Evolutionary conservation across 139 green algal genomes (phyloP).

Genomic region (Chlamydomonas urium): DNA sequence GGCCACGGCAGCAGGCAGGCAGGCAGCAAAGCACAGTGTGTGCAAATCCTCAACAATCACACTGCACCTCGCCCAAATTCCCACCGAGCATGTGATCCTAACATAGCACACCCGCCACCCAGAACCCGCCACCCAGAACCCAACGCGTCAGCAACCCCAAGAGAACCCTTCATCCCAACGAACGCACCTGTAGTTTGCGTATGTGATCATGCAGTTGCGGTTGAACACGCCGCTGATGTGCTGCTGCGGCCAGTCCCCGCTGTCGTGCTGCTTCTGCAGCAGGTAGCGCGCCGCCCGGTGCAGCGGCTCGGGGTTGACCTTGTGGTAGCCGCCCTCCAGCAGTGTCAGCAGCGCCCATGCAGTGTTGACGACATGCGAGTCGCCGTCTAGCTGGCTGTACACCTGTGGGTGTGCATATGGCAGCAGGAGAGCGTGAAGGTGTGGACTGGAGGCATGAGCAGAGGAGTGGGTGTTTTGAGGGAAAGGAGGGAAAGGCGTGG

Average conservation of each 20-base stretch:
- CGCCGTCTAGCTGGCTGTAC: conserved; percentile 82
- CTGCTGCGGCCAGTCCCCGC: conserved; percentile 97
- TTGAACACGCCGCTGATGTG: conserved; percentile 99
- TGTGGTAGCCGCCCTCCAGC: conserved; percentile 64
- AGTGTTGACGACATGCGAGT: conserved; percentile 92
- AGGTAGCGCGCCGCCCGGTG: conserved; percentile 38
- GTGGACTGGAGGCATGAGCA: background rate
- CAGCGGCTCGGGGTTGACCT: conserved; percentile 21
- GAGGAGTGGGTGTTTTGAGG: background rate
- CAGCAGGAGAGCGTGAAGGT: background rate
- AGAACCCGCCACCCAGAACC: too few species aligned
- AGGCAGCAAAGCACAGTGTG: too few species aligned
- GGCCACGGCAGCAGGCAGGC: too few species aligned
- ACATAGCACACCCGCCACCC: too few species aligned
- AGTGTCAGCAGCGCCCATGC: conserved; percentile 92
- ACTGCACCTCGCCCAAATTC: too few species aligned
- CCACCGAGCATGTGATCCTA: too few species aligned
- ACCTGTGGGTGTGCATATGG: conserved; percentile 42
- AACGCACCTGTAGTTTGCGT: conserved; percentile 93
- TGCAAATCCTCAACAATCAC: too few species aligned
- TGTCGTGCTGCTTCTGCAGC: conserved; percentile 53
- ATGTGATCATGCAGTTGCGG: conserved; percentile 99
- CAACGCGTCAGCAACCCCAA: too few species aligned
- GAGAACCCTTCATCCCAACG: too few species aligned
- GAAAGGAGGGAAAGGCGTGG: background rate